phyloP scores from a whole-genome alignment of 2,329 filamentous ascomycete species.

The Colletotrichum limetticola region DNA sequence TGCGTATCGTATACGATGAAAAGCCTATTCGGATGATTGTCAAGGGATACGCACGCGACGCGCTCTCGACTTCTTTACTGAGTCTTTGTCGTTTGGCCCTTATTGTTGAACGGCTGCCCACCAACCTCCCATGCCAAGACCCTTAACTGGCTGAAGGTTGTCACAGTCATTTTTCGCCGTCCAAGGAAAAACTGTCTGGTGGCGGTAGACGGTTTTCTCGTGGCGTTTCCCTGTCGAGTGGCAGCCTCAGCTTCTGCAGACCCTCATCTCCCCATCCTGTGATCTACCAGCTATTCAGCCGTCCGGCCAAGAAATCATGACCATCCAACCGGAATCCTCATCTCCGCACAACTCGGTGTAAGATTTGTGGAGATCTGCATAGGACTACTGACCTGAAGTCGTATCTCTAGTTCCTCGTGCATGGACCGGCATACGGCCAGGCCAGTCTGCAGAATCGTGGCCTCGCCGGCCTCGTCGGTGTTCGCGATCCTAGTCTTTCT shows the following conservation, averaged over 20 bases:
- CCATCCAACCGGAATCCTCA: neutral
- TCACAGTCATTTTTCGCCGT: neutral
- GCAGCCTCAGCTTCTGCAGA: neutral
- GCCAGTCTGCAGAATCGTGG: neutral
- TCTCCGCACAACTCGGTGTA: neutral
- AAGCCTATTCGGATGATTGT: neutral
- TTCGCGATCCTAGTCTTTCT: neutral
- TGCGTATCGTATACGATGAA: neutral
- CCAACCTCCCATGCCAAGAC: neutral
- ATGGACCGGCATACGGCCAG: neutral
- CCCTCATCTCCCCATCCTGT: neutral
- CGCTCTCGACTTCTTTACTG: neutral
- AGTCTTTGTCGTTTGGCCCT: neutral
- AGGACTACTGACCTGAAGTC: neutral
- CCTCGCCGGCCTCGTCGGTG: neutral
- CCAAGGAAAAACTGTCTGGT: neutral
- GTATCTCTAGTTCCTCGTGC: neutral
- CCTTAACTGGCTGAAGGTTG: neutral
- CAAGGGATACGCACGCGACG: neutral
- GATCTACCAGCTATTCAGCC: conserved; percentile 2
- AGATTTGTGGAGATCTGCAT: conserved; percentile 12
- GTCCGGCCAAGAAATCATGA: neutral
- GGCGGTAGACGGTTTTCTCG: neutral
- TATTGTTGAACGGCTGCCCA: neutral
- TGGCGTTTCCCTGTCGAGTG: neutral